Percentiles rank a stretch among this genome's conserved stretches.
phyloP scores from a whole-genome alignment of 768 basidiomycete genomes.

The Naganishia antarctica region DNA sequence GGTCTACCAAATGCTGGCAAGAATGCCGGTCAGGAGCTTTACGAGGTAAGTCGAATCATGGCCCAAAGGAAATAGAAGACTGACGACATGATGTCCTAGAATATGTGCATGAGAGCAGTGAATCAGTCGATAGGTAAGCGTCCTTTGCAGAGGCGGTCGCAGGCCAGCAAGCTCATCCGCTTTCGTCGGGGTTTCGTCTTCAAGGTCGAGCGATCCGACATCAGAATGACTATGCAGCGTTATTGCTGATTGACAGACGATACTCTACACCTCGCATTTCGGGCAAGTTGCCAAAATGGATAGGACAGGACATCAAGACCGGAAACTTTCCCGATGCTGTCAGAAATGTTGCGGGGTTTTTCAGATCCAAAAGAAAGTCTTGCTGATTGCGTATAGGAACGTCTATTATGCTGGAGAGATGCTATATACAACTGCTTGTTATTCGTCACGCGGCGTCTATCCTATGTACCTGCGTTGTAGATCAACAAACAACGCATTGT shows the following conservation, averaged over 20 bases:
- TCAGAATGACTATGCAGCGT: conserved; percentile 80
- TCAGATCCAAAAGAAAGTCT: conserved; percentile 54
- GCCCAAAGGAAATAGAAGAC: background rate
- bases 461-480: background rate
- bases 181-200: background rate
- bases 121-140: conserved; percentile 90
- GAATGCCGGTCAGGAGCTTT: conserved; percentile 61
- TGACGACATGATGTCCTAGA: conserved; percentile 30
- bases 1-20: conserved; percentile 48
- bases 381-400: background rate
- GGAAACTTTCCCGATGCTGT: conserved; percentile 69
- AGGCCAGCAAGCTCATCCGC: background rate
- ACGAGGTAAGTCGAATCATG: conserved; percentile 54
- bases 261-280: conserved; percentile 67
- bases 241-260: conserved; percentile 79
- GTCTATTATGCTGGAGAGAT: background rate
- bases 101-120: conserved; percentile 60
- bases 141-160: too few relatives aligned
- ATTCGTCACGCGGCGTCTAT: background rate
- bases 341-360: conserved; percentile 65
- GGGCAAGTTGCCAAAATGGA: conserved; percentile 85
- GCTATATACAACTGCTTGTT: background rate
- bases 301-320: conserved; percentile 60
- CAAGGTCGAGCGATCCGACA: conserved; percentile 90
- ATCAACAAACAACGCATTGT: conserved; percentile 4